Percentiles rank a stretch among this genome's conserved stretches.
phyloP scores from a whole-genome alignment of 352 stramenopile species.

The Globisporangium splendens region DNA sequence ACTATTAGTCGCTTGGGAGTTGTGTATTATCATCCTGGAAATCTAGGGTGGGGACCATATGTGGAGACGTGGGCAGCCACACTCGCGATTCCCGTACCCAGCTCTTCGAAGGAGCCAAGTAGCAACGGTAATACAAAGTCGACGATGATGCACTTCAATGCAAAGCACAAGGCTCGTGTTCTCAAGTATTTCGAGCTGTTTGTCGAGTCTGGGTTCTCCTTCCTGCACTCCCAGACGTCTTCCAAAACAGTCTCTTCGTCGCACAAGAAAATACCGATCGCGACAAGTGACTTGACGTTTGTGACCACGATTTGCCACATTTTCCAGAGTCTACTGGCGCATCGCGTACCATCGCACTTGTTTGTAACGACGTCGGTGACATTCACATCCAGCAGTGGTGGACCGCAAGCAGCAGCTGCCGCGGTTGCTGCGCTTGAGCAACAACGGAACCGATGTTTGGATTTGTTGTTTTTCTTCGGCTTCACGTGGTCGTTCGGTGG shows the following conservation, averaged over 20 bases:
- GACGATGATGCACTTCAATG: slow-evolving; percentile 19
- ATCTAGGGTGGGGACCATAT: slow-evolving; percentile 62
- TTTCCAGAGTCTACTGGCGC: slow-evolving; percentile 48
- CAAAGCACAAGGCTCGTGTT: slow-evolving; percentile 37
- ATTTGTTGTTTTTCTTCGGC: slow-evolving; percentile 68
- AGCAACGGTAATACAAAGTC: background rate
- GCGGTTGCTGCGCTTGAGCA: slow-evolving; percentile 30
- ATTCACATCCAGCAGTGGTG: slow-evolving; percentile 5
- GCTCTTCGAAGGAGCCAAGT: slow-evolving; percentile 15
- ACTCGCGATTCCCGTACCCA: slow-evolving; percentile 21
- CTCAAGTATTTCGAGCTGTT: slow-evolving; percentile 63
- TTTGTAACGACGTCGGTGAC: slow-evolving; percentile 21
- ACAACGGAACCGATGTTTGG: slow-evolving; percentile 49
- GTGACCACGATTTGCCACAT: slow-evolving; percentile 53
- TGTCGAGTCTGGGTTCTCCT: slow-evolving; percentile 45
- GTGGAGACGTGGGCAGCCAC: slow-evolving; percentile 60
- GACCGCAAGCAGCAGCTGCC: slow-evolving; percentile 15
- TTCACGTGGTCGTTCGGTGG: slow-evolving; percentile 73
- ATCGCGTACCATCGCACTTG: slow-evolving; percentile 33
- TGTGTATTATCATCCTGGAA: slow-evolving; percentile 80
- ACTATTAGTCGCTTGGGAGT: slow-evolving; percentile 91
- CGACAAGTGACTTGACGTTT: slow-evolving; percentile 46
- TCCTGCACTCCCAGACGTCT: slow-evolving; percentile 27
- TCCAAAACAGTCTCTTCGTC: background rate
- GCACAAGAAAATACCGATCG: slow-evolving; percentile 29